A percentile compares a stretch with the other conserved stretches of the same genome.
phyloP scores from a whole-genome alignment of 352 stramenopile species.

The Phytophthora citrophthora region DNA sequence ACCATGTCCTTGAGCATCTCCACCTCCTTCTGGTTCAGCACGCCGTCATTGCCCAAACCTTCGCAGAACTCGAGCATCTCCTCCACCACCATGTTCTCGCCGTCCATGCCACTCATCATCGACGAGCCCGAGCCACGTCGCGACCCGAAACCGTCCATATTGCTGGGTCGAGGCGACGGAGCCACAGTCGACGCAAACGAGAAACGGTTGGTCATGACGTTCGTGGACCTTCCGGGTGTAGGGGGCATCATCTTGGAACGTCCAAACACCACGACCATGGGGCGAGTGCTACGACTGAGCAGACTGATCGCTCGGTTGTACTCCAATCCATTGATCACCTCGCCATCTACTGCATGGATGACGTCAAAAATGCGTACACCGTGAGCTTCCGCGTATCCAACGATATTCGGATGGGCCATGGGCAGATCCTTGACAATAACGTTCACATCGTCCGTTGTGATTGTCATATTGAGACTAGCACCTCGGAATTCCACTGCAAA shows the following conservation, averaged over 20 bases:
- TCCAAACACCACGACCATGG: slow-evolving; percentile 85
- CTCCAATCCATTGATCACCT: slow-evolving; percentile 79
- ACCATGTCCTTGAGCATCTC: slow-evolving; percentile 85
- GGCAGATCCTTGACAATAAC: slow-evolving; percentile 87
- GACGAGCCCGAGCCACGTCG: slow-evolving; percentile 56
- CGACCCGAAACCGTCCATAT: slow-evolving; percentile 36
- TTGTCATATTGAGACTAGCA: slow-evolving; percentile 85
- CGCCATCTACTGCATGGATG: slow-evolving; percentile 80
- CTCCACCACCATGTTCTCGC: slow-evolving; percentile 72
- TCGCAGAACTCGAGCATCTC: slow-evolving; percentile 91
- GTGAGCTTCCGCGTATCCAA: slow-evolving; percentile 83
- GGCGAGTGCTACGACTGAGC: slow-evolving; percentile 63
- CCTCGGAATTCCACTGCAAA: slow-evolving; percentile 86
- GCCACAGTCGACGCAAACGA: slow-evolving; percentile 78
- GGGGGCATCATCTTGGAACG: slow-evolving; percentile 66
- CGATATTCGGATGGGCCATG: slow-evolving; percentile 83
- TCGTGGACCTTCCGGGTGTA: slow-evolving; percentile 61
- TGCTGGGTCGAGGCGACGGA: slow-evolving; percentile 56
- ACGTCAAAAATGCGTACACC: slow-evolving; percentile 83
- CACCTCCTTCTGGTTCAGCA: slow-evolving; percentile 69
- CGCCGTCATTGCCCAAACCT: slow-evolving; percentile 50
- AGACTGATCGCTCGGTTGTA: slow-evolving; percentile 86
- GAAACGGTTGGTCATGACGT: slow-evolving; percentile 65
- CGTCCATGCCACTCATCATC: slow-evolving; percentile 54
- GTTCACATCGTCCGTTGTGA: slow-evolving; percentile 85